Conservation (phyloP, 257 asterid species). For the Forsythia viridissima region DNA sequence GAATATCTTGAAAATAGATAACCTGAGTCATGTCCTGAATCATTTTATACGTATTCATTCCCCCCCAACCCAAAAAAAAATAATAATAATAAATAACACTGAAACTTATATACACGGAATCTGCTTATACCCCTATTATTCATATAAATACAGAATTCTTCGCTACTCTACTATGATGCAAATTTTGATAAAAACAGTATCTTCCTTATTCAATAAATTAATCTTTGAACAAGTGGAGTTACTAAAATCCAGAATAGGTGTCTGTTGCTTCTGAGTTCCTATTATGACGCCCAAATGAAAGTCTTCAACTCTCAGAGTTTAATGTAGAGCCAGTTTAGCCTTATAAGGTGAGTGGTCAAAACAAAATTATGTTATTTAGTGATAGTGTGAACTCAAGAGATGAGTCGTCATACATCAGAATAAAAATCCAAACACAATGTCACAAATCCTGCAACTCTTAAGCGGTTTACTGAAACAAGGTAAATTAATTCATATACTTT, state of each 20-base stretch:
- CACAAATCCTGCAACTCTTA: neutral
- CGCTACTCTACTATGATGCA: neutral
- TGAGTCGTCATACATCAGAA: neutral
- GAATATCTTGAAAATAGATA: too few species aligned
- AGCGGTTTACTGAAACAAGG: neutral
- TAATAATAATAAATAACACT: too few species aligned
- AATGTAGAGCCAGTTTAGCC: neutral
- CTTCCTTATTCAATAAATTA: neutral
- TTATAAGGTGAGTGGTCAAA: neutral
- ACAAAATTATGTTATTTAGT: neutral
- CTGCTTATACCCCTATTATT: neutral
- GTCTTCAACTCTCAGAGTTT: neutral
- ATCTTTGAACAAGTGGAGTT: neutral
- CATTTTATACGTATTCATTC: too few species aligned
- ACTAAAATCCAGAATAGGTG: neutral
- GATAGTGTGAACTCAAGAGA: neutral
- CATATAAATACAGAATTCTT: neutral
- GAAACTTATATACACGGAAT: too few species aligned
- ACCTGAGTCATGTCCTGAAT: neutral
- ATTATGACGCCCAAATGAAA: neutral
- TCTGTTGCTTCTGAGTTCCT: neutral
- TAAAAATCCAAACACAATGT: neutral
- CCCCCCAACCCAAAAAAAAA: too few species aligned
- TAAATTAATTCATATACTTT: neutral
- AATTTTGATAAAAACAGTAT: neutral